Base-by-base conservation (phyloP, 805 yeast genomes). In the Pichia exigua region DNA sequence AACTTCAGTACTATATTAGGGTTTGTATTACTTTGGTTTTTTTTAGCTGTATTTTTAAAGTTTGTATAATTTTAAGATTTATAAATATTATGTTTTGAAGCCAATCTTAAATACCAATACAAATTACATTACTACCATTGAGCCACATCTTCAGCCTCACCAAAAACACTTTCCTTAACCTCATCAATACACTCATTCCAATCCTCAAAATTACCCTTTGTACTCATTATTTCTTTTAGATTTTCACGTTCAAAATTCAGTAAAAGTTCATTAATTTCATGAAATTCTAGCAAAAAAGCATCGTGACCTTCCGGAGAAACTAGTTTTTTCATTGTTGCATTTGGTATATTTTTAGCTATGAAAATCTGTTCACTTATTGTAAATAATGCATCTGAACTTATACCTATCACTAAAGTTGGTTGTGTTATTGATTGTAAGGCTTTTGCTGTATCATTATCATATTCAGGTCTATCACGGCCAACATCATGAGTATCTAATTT, bases 231-330 rank as follows among this genome's bases (percentile, higher is more conserved):
- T 28, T 82, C 86, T 2, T 82, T 75, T 50, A 84, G 69, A 51
- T 82, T 73, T 42, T 71, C 67, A 24, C 68, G 69, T 61, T 92
- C 74, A 67, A 92, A 94, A 3, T 78, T 78, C 44, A 78, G 68
- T 49, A 95, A 81, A 57, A 84, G 73, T 39, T 77, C 73, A 65
- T 94, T 87, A 52, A 94, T 89, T 48, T 82, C 80, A 47, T 81
- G 84, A 66, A 94, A 94, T 67, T 94, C 99, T 46, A 94, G 73
- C 54, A 94, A 70, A 64, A 94, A 94, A 2, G 98, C 99, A 71
- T 94, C 99, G 64, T 94, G 99, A 18, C 99, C 99, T 61, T 94
- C 99, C 13, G 92, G 94, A 1, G 97, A 90, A 56, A 86, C 80
- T 43, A 94, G 83, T 60, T 82, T 81, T 58, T 83, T 81, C 57